Evolutionary conservation across 352 stramenopile species (phyloP).

Genomic region (Pythium folliculosum): DNA sequence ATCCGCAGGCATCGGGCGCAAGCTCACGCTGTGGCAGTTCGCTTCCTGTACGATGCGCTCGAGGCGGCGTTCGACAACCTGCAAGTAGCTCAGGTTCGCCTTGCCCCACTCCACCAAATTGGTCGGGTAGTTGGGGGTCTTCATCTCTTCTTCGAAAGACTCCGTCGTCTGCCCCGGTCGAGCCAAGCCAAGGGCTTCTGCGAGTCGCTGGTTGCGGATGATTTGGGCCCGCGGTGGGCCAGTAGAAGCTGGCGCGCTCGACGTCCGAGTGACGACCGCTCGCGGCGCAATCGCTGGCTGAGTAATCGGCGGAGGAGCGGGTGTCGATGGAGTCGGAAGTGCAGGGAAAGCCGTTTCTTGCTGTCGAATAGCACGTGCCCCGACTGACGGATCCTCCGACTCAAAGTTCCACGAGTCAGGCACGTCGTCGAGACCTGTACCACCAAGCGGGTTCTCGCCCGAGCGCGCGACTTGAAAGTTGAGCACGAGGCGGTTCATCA

Average conservation of each 20-base stretch:
- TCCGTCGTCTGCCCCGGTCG: slow-evolving; percentile 43
- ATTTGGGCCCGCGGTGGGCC: slow-evolving; percentile 50
- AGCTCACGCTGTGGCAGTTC: slow-evolving; percentile 71
- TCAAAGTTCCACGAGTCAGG: slow-evolving; percentile 69
- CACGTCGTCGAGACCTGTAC: slow-evolving; percentile 34
- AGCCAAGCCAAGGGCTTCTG: slow-evolving; percentile 58
- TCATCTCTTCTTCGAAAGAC: slow-evolving; percentile 78
- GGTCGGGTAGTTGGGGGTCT: slow-evolving; percentile 61
- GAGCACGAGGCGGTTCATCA: slow-evolving; percentile 69
- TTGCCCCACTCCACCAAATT: slow-evolving; percentile 76
- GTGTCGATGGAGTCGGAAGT: slow-evolving; percentile 44
- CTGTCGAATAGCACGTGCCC: slow-evolving; percentile 22
- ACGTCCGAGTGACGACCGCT: slow-evolving; percentile 22
- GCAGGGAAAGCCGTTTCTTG: slow-evolving; percentile 71
- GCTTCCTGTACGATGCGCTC: slow-evolving; percentile 71
- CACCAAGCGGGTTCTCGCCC: slow-evolving; percentile 58
- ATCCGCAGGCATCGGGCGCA: slow-evolving; percentile 71
- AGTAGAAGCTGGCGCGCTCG: slow-evolving; percentile 24
- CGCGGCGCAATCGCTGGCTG: slow-evolving; percentile 46
- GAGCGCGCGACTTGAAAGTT: slow-evolving; percentile 73
- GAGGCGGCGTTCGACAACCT: slow-evolving; percentile 71
- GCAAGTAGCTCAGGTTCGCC: slow-evolving; percentile 64
- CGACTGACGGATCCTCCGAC: slow-evolving; percentile 30
- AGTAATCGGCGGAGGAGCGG: slow-evolving; percentile 39
- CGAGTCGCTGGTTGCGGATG: slow-evolving; percentile 68